Conservation (phyloP, 768 basidiomycete species). For the Boletus barrowsii region DNA sequence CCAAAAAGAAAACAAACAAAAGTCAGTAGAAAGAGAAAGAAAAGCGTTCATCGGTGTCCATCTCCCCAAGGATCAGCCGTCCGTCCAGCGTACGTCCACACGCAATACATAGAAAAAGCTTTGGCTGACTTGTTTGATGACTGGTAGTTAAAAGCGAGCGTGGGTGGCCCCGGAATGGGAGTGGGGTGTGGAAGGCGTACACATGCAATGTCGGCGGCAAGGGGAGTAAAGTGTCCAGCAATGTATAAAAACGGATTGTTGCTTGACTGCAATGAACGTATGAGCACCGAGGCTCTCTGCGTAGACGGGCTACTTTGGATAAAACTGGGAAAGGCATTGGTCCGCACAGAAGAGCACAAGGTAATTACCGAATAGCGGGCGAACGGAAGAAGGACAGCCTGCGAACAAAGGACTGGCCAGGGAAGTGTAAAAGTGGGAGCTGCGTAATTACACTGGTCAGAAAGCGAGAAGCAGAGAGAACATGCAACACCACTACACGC, state of each 20-base stretch:
- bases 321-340: constrained; percentile 14
- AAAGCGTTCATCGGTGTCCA: constrained; percentile 25
- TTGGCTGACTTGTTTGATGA: constrained; percentile 7
- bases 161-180: constrained; percentile 9
- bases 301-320: constrained; percentile 18
- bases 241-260: constrained; percentile 17
- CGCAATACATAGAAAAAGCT: constrained; percentile 21
- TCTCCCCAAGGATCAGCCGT: constrained; percentile 18
- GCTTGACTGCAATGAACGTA: constrained; percentile 28
- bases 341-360: constrained; percentile 24
- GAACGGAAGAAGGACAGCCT: constrained; percentile 25
- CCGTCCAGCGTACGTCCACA: constrained; percentile 27
- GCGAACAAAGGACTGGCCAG: constrained; percentile 23
- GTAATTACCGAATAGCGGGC: constrained; percentile 29
- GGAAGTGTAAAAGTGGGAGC: constrained; percentile 25
- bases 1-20: constrained; percentile 13
- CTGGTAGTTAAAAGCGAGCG: constrained; percentile 20
- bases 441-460: constrained; percentile 31
- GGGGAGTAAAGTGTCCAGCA: constrained; percentile 22
- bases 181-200: constrained; percentile 4
- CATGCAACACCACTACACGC: constrained; percentile 29
- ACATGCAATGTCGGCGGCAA: constrained; percentile 14
- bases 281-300: constrained; percentile 13
- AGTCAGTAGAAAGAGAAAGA: constrained; percentile 11
- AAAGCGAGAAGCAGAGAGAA: constrained; percentile 29